Conservation (phyloP, 2,329 filamentous ascomycete genomes). For the Alternaria longipes region DNA sequence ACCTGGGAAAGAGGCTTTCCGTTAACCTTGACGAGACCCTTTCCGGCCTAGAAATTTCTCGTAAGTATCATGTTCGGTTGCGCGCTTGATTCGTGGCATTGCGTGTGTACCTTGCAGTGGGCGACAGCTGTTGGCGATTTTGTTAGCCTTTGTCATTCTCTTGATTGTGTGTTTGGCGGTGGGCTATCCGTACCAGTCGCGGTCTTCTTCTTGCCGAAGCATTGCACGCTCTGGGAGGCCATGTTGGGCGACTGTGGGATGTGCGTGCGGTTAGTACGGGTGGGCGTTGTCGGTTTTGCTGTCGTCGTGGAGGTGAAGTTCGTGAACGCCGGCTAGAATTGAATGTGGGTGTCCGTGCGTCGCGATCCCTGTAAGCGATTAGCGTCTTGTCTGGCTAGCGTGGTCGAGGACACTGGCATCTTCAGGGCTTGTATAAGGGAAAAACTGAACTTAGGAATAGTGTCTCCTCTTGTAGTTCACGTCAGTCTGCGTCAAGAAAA, state of each 20-base stretch:
- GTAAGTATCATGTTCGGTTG: constrained; percentile 40
- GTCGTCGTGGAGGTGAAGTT: constrained; percentile 37
- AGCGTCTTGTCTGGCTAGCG: constrained; percentile 15
- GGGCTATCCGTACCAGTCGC: constrained; percentile 54
- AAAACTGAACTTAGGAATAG: background rate
- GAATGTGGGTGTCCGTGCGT: constrained; percentile 32
- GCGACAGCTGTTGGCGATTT: constrained; percentile 73
- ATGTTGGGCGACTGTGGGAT: constrained; percentile 51
- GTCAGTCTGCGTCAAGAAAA: background rate
- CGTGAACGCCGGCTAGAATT: constrained; percentile 18
- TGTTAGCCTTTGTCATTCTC: constrained; percentile 47
- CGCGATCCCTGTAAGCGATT: constrained; percentile 21
- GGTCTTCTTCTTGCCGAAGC: constrained; percentile 90
- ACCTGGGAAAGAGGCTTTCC: constrained; percentile 93
- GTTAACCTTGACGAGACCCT: constrained; percentile 98
- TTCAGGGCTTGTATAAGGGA: background rate
- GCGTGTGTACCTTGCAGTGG: constrained; percentile 81
- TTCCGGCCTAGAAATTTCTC: constrained; percentile 66
- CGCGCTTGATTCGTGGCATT: constrained; percentile 33
- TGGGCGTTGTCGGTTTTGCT: constrained; percentile 36
- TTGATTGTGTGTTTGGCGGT: constrained; percentile 2
- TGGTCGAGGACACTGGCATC: background rate
- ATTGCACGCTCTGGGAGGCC: constrained; percentile 70
- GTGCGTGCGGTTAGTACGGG: constrained; percentile 43
- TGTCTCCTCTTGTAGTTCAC: background rate